Evolutionary conservation across 2,329 filamentous ascomycete species (phyloP).

Genomic region (Arthrinium puccinioides): DNA sequence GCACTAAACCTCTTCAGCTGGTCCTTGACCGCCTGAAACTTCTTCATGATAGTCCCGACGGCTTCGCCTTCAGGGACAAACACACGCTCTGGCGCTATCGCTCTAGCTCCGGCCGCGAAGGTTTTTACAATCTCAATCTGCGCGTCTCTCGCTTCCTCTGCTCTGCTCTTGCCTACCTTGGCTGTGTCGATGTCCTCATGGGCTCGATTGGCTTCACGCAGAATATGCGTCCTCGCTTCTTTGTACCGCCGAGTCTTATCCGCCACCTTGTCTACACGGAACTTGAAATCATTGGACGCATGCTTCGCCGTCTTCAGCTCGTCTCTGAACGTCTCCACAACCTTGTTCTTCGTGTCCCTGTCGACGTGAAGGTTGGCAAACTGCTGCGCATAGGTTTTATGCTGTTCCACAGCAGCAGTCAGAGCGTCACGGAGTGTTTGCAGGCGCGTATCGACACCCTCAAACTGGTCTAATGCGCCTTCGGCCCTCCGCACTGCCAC

Average conservation of each 20-base stretch:
- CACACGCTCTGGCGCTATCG: conserved; percentile 48
- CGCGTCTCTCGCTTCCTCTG: conserved; percentile 39
- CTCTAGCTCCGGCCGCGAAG: conserved; percentile 46
- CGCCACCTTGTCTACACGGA: conserved; percentile 47
- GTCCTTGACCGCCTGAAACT: conserved; percentile 45
- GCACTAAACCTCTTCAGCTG: conserved; percentile 52
- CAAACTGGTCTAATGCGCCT: conserved; percentile 57
- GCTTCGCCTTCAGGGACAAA: conserved; percentile 60
- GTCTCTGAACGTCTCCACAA: conserved; percentile 31
- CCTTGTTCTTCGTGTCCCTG: conserved; percentile 40
- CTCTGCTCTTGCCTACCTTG: conserved; percentile 34
- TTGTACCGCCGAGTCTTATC: conserved; percentile 41
- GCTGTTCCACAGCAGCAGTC: conserved; percentile 36
- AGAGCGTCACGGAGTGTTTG: conserved; percentile 52
- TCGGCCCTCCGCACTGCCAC: conserved; percentile 46
- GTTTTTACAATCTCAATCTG: conserved; percentile 41
- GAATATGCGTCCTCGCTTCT: conserved; percentile 41
- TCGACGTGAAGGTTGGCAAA: conserved; percentile 44
- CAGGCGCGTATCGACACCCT: conserved; percentile 62
- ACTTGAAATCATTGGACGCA: conserved; percentile 30
- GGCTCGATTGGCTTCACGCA: conserved; percentile 57
- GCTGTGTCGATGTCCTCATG: conserved; percentile 42
- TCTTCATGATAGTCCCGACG: conserved; percentile 43
- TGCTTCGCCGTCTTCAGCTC: conserved; percentile 24
- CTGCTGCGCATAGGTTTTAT: conserved; percentile 43